Percentiles rank a stretch among this genome's conserved stretches.
Evolutionary conservation across 2,329 filamentous ascomycete species (phyloP).

Genomic region (Pestalotiopsis fici): DNA sequence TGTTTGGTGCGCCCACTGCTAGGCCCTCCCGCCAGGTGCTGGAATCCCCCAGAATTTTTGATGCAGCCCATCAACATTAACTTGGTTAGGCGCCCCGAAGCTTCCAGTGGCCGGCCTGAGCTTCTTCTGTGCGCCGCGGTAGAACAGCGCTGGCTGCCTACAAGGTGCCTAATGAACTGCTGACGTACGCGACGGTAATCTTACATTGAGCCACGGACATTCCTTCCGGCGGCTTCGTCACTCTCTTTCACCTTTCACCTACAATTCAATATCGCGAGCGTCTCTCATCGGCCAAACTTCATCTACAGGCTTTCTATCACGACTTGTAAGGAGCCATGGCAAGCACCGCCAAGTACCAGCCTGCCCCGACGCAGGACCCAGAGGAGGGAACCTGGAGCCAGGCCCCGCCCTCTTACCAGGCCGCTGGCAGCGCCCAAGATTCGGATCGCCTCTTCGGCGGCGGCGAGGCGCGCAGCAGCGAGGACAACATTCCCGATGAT

Average conservation of each 20-base stretch:
- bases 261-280: background rate
- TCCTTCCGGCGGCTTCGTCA: background rate
- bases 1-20: background rate
- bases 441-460: conserved; percentile 63
- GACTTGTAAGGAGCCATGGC: conserved; percentile 58
- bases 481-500: conserved; percentile 93
- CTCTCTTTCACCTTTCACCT: background rate
- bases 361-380: conserved; percentile 84
- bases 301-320: background rate
- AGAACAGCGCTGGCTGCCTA: background rate
- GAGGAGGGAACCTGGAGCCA: conserved; percentile 67
- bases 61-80: background rate
- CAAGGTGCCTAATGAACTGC: background rate
- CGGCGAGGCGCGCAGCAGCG: conserved; percentile 72
- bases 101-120: background rate
- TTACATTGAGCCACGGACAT: background rate
- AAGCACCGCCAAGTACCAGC: conserved; percentile 77
- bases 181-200: background rate
- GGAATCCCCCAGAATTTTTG: background rate
- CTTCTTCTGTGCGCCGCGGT: background rate
- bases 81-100: background rate
- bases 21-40: background rate
- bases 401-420: conserved; percentile 79
- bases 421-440: conserved; percentile 41
- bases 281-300: background rate